phyloP scores from a whole-genome alignment of 768 basidiomycete genomes.

The Lactifluus pinguis region DNA sequence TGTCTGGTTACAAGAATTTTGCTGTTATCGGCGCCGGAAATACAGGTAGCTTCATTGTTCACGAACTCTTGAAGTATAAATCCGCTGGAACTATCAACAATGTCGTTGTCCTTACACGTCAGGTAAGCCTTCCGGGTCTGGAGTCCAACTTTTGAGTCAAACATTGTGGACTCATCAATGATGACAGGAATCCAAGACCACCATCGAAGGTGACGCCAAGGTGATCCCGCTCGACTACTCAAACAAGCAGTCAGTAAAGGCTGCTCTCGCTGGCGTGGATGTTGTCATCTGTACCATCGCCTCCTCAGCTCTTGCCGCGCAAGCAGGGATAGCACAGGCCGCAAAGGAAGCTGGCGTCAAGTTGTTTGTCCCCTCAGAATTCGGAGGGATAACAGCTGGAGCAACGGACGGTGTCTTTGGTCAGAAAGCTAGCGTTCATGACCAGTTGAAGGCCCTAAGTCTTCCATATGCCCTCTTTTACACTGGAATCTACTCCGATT shows the following conservation, averaged over 20 bases:
- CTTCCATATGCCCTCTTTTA: slow-evolving; percentile 16
- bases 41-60: slow-evolving; percentile 11
- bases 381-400: slow-evolving; percentile 18
- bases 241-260: neutral
- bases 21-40: slow-evolving; percentile 3
- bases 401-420: slow-evolving; percentile 6
- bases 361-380: slow-evolving; percentile 28
- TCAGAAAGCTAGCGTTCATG: neutral
- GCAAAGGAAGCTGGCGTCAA: slow-evolving; percentile 24
- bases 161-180: neutral
- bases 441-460: slow-evolving; percentile 4
- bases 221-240: slow-evolving; percentile 5
- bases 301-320: slow-evolving; percentile 5
- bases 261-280: slow-evolving; percentile 8
- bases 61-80: slow-evolving; percentile 11
- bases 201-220: neutral
- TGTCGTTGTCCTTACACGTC: slow-evolving; percentile 13
- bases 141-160: neutral
- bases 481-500: slow-evolving; percentile 17
- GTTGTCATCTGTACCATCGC: slow-evolving; percentile 15
- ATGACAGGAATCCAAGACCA: no score
- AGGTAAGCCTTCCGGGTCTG: neutral
- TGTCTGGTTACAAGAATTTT: slow-evolving; percentile 13
- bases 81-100: neutral
- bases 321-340: slow-evolving; percentile 18